Evolutionary conservation across 208 protist genomes (phyloP).

Genomic region (Phytomonas sp.): DNA sequence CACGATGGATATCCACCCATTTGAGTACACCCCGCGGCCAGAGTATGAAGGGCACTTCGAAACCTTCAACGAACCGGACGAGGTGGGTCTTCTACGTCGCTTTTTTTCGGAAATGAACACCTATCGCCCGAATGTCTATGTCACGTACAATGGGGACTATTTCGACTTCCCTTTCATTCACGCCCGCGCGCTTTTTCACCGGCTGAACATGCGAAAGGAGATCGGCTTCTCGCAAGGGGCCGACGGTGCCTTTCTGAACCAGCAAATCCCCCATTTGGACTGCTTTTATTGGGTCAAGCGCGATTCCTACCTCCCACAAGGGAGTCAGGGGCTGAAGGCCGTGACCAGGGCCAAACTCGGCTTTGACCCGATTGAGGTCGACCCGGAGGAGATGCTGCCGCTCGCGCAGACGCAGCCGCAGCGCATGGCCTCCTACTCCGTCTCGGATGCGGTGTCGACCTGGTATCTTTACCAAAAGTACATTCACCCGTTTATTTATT

Average conservation of each 20-base stretch:
- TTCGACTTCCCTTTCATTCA: conserved; percentile 99
- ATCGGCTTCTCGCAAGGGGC: conserved; percentile 76
- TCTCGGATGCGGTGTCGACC: conserved; percentile 99
- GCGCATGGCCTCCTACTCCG: conserved; percentile 98
- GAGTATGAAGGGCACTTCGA: conserved; percentile 97
- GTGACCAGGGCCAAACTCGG: conserved; percentile 98
- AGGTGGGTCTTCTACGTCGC: conserved; percentile 84
- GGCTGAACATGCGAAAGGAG: conserved; percentile 84
- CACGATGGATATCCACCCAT: conserved; percentile 96
- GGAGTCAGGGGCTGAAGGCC: conserved; percentile 94
- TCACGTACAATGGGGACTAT: conserved; percentile 99
- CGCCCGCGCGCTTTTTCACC: conserved; percentile 70
- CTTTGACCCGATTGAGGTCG: conserved; percentile 99
- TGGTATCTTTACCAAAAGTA: conserved; percentile 99
- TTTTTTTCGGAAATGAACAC: conserved; percentile 97
- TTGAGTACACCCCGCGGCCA: conserved; percentile 98
- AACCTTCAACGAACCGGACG: conserved; percentile 96
- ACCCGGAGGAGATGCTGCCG: conserved; percentile 99
- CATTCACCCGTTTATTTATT: conserved; percentile 99
- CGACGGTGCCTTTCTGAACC: conserved; percentile 92
- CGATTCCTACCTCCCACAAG: conserved; percentile 99
- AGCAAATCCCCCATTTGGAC: conserved; percentile 95
- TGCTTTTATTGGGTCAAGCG: conserved; percentile 99
- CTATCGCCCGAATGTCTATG: conserved; percentile 96
- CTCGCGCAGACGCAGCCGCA: conserved; percentile 94